Base-by-base conservation (phyloP, 2,329 filamentous ascomycete species). In the Fusarium multiceps region DNA sequence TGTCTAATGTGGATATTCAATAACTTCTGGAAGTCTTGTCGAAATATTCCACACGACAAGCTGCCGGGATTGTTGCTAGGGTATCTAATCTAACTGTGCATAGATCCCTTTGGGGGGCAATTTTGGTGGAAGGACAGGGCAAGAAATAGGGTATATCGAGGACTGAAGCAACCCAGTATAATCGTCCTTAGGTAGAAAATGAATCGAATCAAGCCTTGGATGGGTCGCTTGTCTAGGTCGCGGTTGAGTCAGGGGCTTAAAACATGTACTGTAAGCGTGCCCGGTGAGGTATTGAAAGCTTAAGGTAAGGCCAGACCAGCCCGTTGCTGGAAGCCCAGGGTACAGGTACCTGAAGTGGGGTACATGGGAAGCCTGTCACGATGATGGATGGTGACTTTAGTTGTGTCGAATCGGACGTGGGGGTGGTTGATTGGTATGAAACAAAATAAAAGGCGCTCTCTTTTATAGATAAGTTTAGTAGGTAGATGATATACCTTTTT, bases 301-400 rank as follows among this genome's bases (percentile, higher is more conserved):
- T 14, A 34, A 47, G 28, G 27, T 25, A 47, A 48, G 55, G 42
- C 13, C 64, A 42, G 34, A 37, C 34, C 34, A 37, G 18, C 18
- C 34, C 18, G 56, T 59, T n/a, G 48, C 54, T 57, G 50, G 48
- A 53, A 56, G 61, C 55, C 50, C 50, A 53, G 42, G 50, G 62
- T 67, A 67, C 62, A 63, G 66, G 46, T 54, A 53, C 56, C 40
- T 55, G 50, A 67, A 56, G 64, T 50, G 55, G 64, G 61, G 64
- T 66, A 67, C 62, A 59, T 67, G 34, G 49, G 49, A 41, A 53
- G 23, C 32, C 34, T 41, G 49, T 47, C 40, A 45, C 32, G 20
- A 49, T 59, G 47, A 53, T 64, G 43, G 42, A 53, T 59, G 37
- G 42, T 64, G 59, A 64, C 12, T 13, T 28, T 7, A 28, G 28